These are phyloP conservation scores for Xylariomycetidae sp. DNA, from an alignment of 2,329 filamentous ascomycete genomes.

Conservation along the genomic window DNA sequence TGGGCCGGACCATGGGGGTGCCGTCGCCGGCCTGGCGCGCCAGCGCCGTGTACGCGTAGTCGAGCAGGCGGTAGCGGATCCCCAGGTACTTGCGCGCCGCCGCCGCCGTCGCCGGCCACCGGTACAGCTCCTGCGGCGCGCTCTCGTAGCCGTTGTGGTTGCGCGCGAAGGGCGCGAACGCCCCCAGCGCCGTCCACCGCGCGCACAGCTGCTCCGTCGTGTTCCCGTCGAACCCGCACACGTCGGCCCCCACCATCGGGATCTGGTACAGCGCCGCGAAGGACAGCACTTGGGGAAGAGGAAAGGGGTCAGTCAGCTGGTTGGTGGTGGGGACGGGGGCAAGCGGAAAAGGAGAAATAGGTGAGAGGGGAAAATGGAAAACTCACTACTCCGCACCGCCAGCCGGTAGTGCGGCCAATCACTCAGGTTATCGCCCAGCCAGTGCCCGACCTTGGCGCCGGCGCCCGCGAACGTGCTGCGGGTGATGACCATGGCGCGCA, in stretches of 20 bases:
- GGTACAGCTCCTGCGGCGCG: constrained; percentile 66
- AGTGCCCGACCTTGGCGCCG: constrained; percentile 57
- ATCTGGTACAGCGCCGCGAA: constrained; percentile 62
- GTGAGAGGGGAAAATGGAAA: too few relatives aligned
- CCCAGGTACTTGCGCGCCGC: constrained; percentile 61
- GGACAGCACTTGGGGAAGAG: constrained; percentile 52
- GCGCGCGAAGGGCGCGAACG: constrained; percentile 70
- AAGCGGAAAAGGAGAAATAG: too few relatives aligned
- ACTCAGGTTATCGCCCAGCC: constrained; percentile 54
- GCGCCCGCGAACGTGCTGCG: constrained; percentile 71
- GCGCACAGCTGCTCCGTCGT: constrained; percentile 65
- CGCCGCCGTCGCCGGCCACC: constrained; percentile 53
- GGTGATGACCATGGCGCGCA: constrained; percentile 67
- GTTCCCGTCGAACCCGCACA: constrained; percentile 66
- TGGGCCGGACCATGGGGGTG: constrained; percentile 58
- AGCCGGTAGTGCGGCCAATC: constrained; percentile 54
- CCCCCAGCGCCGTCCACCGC: constrained; percentile 68
- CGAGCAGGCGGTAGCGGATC: constrained; percentile 63
- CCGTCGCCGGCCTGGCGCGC: constrained; percentile 56
- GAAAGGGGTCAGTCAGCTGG: too few relatives aligned
- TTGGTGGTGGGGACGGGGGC: too few relatives aligned
- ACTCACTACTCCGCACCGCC: constrained; percentile 51
- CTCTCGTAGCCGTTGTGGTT: constrained; percentile 56
- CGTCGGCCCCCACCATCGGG: constrained; percentile 64
- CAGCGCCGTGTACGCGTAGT: constrained; percentile 70